Percentiles rank a stretch among this genome's conserved stretches.
Evolutionary conservation across 306 rosid species (phyloP).

Genomic region (Pyrus pyrifolia): DNA sequence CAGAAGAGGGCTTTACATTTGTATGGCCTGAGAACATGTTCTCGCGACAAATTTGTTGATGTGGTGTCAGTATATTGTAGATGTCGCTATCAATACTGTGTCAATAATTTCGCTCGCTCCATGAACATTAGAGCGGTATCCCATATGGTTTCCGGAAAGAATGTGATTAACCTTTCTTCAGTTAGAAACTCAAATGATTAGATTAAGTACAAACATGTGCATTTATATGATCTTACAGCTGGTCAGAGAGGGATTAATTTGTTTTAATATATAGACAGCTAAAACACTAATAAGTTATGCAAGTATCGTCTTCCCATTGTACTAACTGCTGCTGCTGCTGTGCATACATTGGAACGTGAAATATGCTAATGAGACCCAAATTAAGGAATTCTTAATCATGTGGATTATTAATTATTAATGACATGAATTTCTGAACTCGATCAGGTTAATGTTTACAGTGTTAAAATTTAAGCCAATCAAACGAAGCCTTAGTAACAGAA

Average conservation of each 20-base stretch:
- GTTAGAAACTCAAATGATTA: neutral
- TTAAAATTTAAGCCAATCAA: neutral
- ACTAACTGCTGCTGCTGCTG: neutral
- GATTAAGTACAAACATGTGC: neutral
- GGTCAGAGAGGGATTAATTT: neutral
- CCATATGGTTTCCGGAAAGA: neutral
- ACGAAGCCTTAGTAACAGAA: neutral
- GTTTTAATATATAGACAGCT: neutral
- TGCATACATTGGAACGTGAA: neutral
- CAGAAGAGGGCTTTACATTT: no score
- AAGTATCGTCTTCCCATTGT: neutral
- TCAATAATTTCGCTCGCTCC: no score
- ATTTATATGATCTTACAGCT: neutral
- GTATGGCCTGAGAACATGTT: no score
- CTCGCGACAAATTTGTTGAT: no score
- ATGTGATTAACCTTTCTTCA: no score
- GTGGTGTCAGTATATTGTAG: neutral
- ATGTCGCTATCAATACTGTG: no score
- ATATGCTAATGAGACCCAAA: neutral
- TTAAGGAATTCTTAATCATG: neutral
- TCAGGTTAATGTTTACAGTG: neutral
- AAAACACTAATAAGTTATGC: neutral
- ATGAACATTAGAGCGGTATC: no score
- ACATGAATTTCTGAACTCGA: neutral
- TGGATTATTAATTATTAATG: conserved; percentile 4